phyloP scores from a whole-genome alignment of 2,329 filamentous ascomycete species.

The Stagonosporopsis chrysanthemi region DNA sequence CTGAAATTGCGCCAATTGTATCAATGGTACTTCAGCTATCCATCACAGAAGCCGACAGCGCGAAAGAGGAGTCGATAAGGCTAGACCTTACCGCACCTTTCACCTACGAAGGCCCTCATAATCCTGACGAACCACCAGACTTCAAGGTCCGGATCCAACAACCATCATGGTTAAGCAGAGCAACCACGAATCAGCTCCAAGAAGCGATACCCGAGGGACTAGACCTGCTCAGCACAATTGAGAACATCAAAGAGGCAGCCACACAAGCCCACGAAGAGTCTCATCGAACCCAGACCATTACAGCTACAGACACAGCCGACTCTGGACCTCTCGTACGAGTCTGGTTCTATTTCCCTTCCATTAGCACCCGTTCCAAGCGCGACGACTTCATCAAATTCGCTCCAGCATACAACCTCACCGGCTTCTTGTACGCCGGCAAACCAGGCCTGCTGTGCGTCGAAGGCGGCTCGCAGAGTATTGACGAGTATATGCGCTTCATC shows the following conservation, averaged over 20 bases:
- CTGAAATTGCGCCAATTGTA: slow-evolving; percentile 17
- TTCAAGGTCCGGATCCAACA: slow-evolving; percentile 35
- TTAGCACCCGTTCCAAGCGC: slow-evolving; percentile 66
- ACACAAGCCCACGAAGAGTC: not conserved
- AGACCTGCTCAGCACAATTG: slow-evolving; percentile 34
- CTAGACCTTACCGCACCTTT: slow-evolving; percentile 34
- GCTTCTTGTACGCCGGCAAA: slow-evolving; percentile 68
- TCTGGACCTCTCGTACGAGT: slow-evolving; percentile 56
- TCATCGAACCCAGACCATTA: not conserved
- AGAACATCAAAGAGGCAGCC: slow-evolving; percentile 32
- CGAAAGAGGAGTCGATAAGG: slow-evolving; percentile 11
- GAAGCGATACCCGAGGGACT: slow-evolving; percentile 8
- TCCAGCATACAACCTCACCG: slow-evolving; percentile 61
- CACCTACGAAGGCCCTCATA: slow-evolving; percentile 8
- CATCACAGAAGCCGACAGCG: slow-evolving; percentile 2
- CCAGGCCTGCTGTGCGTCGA: slow-evolving; percentile 64
- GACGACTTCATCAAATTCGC: slow-evolving; percentile 65
- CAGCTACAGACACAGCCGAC: not conserved
- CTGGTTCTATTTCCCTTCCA: slow-evolving; percentile 71
- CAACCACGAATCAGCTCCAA: slow-evolving; percentile 28
- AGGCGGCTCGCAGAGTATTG: slow-evolving; percentile 57
- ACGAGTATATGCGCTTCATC: slow-evolving; percentile 69
- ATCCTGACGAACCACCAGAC: slow-evolving; percentile 28
- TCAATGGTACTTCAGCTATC: slow-evolving; percentile 23
- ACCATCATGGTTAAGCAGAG: slow-evolving; percentile 35